Evolutionary conservation across 1,284 basidiomycete genomes (phyloP).

Genomic region (Polyporus tsugae): DNA sequence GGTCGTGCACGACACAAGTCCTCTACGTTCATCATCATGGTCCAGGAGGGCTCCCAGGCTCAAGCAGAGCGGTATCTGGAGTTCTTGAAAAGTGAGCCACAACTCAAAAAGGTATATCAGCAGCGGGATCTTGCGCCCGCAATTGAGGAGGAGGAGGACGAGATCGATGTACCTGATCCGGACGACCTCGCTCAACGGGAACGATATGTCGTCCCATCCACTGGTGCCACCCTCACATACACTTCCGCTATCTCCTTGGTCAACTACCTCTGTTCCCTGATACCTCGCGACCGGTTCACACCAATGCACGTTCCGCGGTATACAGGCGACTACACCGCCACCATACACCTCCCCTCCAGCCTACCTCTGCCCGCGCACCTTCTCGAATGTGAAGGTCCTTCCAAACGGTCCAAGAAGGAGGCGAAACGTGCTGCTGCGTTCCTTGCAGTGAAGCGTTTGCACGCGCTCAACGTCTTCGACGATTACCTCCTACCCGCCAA

Average conservation of each 20-base stretch:
- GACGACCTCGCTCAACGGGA: slow-evolving; percentile 70
- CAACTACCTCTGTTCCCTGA: slow-evolving; percentile 75
- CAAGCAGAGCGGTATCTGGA: slow-evolving; percentile 64
- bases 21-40: slow-evolving; percentile 83
- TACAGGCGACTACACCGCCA: slow-evolving; percentile 62
- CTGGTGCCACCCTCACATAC: slow-evolving; percentile 81
- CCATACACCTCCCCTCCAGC: slow-evolving; percentile 70
- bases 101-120: slow-evolving; percentile 69
- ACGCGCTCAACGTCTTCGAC: slow-evolving; percentile 78
- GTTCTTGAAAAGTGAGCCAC: slow-evolving; percentile 68
- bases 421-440: slow-evolving; percentile 85
- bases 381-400: slow-evolving; percentile 64
- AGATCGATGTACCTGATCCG: slow-evolving; percentile 56
- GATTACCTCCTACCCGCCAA: slow-evolving; percentile 75
- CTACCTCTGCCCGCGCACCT: slow-evolving; percentile 67
- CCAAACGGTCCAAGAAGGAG: slow-evolving; percentile 72
- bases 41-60: slow-evolving; percentile 63
- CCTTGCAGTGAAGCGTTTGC: slow-evolving; percentile 71
- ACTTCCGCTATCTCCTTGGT: slow-evolving; percentile 75
- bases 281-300: slow-evolving; percentile 78
- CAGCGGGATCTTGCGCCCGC: slow-evolving; percentile 46
- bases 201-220: slow-evolving; percentile 72
- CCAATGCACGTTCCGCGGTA: slow-evolving; percentile 66
- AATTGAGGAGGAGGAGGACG: slow-evolving; percentile 45
- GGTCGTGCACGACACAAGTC: slow-evolving; percentile 80